phyloP scores from a whole-genome alignment of 148 eudicot species.

The Polygonum aviculare region DNA sequence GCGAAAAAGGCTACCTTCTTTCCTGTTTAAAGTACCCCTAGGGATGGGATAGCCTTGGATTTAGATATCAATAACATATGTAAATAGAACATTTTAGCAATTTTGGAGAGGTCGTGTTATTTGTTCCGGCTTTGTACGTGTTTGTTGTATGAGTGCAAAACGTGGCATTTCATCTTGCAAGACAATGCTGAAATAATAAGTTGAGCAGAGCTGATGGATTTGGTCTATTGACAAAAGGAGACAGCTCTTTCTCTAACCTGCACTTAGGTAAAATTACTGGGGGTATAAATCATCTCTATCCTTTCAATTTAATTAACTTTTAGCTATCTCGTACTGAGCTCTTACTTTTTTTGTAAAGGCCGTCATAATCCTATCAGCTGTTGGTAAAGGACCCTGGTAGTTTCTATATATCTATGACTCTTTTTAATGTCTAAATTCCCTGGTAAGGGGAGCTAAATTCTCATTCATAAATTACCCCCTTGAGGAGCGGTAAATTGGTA shows the following conservation, averaged over 20 bases:
- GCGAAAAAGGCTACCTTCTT: not conserved
- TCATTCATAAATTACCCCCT: conserved; percentile 42
- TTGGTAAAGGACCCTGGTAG: conserved; percentile 77
- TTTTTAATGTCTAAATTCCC: conserved; percentile 10
- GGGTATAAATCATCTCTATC: conserved; percentile 52
- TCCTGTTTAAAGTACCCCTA: not conserved
- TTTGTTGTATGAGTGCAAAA: conserved; percentile 4
- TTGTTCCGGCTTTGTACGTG: not conserved
- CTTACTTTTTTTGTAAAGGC: conserved; percentile 52
- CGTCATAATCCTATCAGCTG: conserved; percentile 54
- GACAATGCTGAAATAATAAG: conserved; percentile 38
- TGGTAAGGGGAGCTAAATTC: conserved; percentile 69
- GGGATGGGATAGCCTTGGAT: conserved; percentile 8
- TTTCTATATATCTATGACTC: conserved; percentile 21
- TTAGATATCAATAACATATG: conserved; percentile 4
- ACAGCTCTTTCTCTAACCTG: conserved; percentile 31
- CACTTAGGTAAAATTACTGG: conserved; percentile 46
- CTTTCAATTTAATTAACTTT: conserved; percentile 30
- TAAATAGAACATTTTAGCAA: not conserved
- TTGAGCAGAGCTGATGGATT: conserved; percentile 35
- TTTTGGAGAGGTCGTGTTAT: conserved; percentile 1
- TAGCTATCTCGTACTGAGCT: conserved; percentile 52
- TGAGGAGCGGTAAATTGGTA: conserved; percentile 48
- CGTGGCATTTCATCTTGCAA: conserved; percentile 26
- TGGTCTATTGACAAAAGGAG: conserved; percentile 41